Evolutionary conservation across 805 yeast species (phyloP), one percentile per base, ranked within the genome.

Genomic region (Candida maesae): DNA sequence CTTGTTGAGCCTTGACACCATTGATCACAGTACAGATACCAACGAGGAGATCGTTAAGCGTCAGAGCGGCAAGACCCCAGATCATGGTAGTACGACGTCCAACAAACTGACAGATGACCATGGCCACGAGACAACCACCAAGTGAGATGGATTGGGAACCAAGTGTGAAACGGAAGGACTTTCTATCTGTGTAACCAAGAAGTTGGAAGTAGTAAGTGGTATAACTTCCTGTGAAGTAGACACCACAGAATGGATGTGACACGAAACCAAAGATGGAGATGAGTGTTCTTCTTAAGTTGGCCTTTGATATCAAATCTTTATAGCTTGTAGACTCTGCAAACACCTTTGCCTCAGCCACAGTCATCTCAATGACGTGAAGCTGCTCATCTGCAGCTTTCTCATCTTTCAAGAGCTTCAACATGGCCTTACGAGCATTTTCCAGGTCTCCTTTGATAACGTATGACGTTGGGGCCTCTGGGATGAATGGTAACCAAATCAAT

Each of bases 401-500:
- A n/a, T 25, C 12, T 10, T 10, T 9, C n/a, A 9, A 9, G 28
- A 25, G 28, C n/a, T 25, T 25, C 6, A 12, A 8, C 11, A 25
- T 5, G 12, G 10, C 11, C n/a, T 12, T 25, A 5, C n/a, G 8
- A 12, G 36, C 36, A 9, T 23, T 25, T 3, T 33, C 36, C 13
- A 23, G 13, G 8, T 23, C n/a, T 3, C 21, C 21, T 6, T 33
- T 33, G 14, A 23, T 33, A 29, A 33, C 29, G 16, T 23, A 24
- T n/a, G 11, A 33, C 15, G 21, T 23, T 15, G 36, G 36, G n/a
- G 27, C 11, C 15, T 33, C 36, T 10, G 36, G 36, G n/a, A 33
- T 33, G 20, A 33, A 3, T 3, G 23, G 20, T 5, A 29, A 33
- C 3, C n/a, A 19, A 10, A 33, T 24, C n/a, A 33, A 16, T n/a